phyloP scores from a whole-genome alignment of 2,329 filamentous ascomycete genomes.

The Cordyceps javanica region DNA sequence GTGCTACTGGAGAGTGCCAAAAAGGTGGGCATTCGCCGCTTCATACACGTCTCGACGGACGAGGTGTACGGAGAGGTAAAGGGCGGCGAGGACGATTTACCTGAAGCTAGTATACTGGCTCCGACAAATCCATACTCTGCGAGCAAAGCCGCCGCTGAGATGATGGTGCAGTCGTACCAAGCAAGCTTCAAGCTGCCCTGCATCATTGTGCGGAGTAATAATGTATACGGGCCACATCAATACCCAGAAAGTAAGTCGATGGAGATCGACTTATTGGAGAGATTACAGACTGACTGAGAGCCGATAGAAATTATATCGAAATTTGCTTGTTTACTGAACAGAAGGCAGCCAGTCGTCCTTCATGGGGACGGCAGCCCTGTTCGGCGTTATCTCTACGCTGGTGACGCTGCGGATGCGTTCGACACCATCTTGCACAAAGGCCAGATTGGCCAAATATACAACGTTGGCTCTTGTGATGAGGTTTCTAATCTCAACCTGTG shows the following conservation, averaged over 20 bases:
- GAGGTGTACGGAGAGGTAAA: constrained; percentile 80
- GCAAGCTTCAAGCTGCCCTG: constrained; percentile 76
- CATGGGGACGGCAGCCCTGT: constrained; percentile 73
- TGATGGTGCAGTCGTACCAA: constrained; percentile 81
- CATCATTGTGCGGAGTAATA: constrained; percentile 77
- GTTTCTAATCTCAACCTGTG: constrained; percentile 69
- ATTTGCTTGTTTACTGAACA: constrained; percentile 66
- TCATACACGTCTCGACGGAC: constrained; percentile 79
- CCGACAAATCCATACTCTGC: constrained; percentile 80
- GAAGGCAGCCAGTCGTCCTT: constrained; percentile 60
- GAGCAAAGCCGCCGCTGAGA: constrained; percentile 75
- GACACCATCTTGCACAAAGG: constrained; percentile 80
- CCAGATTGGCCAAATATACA: constrained; percentile 69
- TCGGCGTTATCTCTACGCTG: constrained; percentile 70
- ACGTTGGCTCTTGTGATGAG: constrained; percentile 72
- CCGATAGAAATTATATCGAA: constrained; percentile 72
- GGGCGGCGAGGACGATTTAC: constrained; percentile 62
- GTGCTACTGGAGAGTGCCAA: constrained; percentile 72
- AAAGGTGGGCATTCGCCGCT: constrained; percentile 62
- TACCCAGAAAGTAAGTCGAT: constrained; percentile 67
- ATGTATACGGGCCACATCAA: constrained; percentile 80
- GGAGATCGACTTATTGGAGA: too few relatives aligned
- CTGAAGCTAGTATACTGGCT: constrained; percentile 67
- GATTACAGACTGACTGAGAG: constrained; percentile 8
- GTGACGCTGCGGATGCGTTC: constrained; percentile 74